These are phyloP conservation scores for Protea cynaroides DNA, from an alignment of 164 flowering plant species.

Conservation along the genomic window DNA sequence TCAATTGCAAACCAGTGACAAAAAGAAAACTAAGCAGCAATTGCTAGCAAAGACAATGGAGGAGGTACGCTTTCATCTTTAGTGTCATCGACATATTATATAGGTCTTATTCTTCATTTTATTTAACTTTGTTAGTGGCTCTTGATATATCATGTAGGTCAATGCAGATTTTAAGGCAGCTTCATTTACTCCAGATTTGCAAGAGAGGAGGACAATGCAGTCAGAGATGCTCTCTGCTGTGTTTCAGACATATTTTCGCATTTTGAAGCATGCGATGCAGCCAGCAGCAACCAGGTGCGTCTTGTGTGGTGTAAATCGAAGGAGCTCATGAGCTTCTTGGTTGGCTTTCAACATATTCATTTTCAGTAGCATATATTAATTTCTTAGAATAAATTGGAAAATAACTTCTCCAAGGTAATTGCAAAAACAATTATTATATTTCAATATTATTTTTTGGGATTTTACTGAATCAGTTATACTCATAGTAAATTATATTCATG, in stretches of 20 bases:
- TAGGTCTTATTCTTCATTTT: background rate
- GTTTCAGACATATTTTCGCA: conserved; percentile 83
- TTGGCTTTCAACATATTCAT: too few relatives aligned
- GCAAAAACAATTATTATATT: too few relatives aligned
- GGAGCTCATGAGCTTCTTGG: too few relatives aligned
- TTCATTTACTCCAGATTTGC: conserved; percentile 50
- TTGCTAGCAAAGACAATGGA: conserved; percentile 53
- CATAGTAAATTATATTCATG: too few relatives aligned
- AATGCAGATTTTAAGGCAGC: conserved; percentile 73
- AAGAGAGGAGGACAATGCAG: conserved; percentile 62
- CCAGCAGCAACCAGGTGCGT: conserved; percentile 37
- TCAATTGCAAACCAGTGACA: conserved; percentile 40
- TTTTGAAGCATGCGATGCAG: conserved; percentile 59
- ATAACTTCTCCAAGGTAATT: too few relatives aligned
- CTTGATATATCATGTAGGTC: conserved; percentile 43
- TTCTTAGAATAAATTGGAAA: too few relatives aligned
- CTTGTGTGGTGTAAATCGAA: background rate
- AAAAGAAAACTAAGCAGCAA: conserved; percentile 55
- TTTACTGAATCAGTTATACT: too few relatives aligned
- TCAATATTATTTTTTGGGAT: too few relatives aligned
- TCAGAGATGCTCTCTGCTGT: conserved; percentile 81
- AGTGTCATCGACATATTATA: background rate
- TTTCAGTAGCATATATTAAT: too few relatives aligned
- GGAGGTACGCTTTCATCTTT: conserved; percentile 49
- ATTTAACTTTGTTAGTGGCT: background rate